These are phyloP conservation scores for Alternaria sp. DNA, from an alignment of 2,329 filamentous ascomycete species.

Conservation along the genomic window DNA sequence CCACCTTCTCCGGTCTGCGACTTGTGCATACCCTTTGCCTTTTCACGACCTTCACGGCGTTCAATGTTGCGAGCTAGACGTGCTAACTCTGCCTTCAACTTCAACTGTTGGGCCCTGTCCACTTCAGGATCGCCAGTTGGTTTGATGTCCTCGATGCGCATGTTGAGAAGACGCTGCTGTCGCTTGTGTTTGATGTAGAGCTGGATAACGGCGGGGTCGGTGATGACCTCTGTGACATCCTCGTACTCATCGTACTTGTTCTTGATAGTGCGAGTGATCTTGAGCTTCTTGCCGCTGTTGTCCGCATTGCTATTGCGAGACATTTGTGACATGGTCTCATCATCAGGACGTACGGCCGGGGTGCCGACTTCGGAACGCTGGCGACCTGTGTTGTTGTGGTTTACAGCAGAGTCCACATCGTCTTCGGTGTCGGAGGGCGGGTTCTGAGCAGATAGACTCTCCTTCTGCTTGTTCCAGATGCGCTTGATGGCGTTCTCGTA, in stretches of 20 bases:
- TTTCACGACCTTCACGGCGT: constrained; percentile 85
- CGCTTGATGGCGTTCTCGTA: constrained; percentile 90
- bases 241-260: constrained; percentile 70
- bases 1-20: constrained; percentile 52
- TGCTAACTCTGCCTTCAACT: constrained; percentile 75
- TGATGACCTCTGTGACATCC: constrained; percentile 45
- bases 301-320: constrained; percentile 63
- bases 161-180: constrained; percentile 72
- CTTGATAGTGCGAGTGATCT: constrained; percentile 73
- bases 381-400: constrained; percentile 46
- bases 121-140: constrained; percentile 71
- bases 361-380: constrained; percentile 69
- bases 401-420: constrained; percentile 62
- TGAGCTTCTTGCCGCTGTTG: constrained; percentile 67
- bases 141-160: constrained; percentile 71
- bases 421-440: constrained; percentile 78
- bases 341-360: constrained; percentile 64
- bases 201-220: constrained; percentile 84
- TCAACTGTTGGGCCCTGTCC: constrained; percentile 66
- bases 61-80: constrained; percentile 92
- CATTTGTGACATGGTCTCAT: constrained; percentile 68
- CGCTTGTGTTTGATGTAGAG: constrained; percentile 84
- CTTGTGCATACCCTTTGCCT: constrained; percentile 71
- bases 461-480: constrained; percentile 90
- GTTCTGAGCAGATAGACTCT: constrained; percentile 74